Evolutionary conservation across 371 early-diverging fungal species (phyloP), one percentile per base, ranked within the genome.

Genomic region (Lichtheimia ornata): DNA sequence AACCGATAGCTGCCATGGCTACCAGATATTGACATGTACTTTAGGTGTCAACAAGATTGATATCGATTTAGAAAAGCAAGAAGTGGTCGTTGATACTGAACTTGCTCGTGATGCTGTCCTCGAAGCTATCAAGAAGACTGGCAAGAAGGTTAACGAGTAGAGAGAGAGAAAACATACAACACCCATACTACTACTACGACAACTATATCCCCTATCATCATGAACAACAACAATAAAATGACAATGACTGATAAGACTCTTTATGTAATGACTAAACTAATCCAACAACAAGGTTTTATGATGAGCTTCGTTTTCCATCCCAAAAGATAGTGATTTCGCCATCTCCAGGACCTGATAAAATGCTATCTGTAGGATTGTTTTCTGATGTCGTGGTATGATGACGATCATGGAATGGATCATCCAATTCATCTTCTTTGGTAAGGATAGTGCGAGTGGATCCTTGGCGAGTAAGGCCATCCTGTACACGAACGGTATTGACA

Each of bases 101-200:
- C 56, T 83, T 50, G 51, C 81, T 28, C 77, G 88, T 71, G 84
- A 89, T 43, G 71, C 74, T 5, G 80, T 93, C 27, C 74, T 91
- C 43, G 87, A 80, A 54, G 77, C 82, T 17, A 89, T 93, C 73
- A 86, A 89, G 61, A 89, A 91, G 83, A 84, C 87, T 54, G 94
- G 91, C 62, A 80, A 80, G 41, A 62, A 53, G 20, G 77, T 76
- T 43, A 74, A 78, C 50, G 71, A 73, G 7, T 58, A 75, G 61
- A 25, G 53, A 60, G 61, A 14, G 50, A 24, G 30, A 30, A 30
- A 30, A 6, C 11, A 35, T 11, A 35, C 1, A 35, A 40, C 45
- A 18, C 22, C 22, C 2, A 22, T 22, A 22, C 22, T 22, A 22
- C 22, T 22, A 22, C 22, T 22, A 22, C 22, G 1, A 22, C 22